Evolutionary conservation across 495 filamentous ascomycete species (phyloP), one percentile per base, ranked within the genome.

Genomic region (Hypoxylon fragiforme): DNA sequence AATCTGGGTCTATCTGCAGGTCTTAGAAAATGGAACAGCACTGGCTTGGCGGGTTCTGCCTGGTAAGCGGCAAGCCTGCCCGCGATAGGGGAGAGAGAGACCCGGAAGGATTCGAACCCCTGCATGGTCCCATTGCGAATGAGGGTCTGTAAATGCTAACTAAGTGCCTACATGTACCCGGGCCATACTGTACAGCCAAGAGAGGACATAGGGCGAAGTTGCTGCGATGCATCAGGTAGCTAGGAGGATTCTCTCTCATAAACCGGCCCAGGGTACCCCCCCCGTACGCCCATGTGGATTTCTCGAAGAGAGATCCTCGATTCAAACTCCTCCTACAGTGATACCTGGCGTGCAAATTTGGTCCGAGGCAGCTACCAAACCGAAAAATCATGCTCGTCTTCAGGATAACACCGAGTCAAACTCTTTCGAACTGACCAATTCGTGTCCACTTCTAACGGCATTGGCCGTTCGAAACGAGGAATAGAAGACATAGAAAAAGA

Each of bases 81-180:
- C 40, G 22, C 43, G 49, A 44, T 59, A 44, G 44, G 49, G 28
- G 41, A 41, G 38, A 21, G 43, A 16, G 30, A 35, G 44, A 26
- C 44, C 50, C 57, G 48, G 50, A 54, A 60, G 57, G 57, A 60
- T 60, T 54, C 26, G 1, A 22, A 7, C 6, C 28, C 57, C 50
- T 50, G 50, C 40, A 18, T 19, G 46, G 57, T 60, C 45, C 35
- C 57, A 60, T 50, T 37, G 14, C 30, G 30, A 54, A 42, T 15
- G 47, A 44, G 4, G 24, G 45, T 44, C 18, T 50, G 57, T 50
- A 54, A 60, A 48, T 50, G 50, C 31, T 40, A 49, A 32, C 41
- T 50, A 54, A 60, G 49, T 50, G 50, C 31, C 45, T 50, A 32
- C 41, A 7, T 14, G 34, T 45, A 50, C 19, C 49, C 32, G 8